Percentiles rank a stretch among this genome's conserved stretches.
Conservation (phyloP, 73 alveolate species). For the Tetrahymena elliotti region DNA sequence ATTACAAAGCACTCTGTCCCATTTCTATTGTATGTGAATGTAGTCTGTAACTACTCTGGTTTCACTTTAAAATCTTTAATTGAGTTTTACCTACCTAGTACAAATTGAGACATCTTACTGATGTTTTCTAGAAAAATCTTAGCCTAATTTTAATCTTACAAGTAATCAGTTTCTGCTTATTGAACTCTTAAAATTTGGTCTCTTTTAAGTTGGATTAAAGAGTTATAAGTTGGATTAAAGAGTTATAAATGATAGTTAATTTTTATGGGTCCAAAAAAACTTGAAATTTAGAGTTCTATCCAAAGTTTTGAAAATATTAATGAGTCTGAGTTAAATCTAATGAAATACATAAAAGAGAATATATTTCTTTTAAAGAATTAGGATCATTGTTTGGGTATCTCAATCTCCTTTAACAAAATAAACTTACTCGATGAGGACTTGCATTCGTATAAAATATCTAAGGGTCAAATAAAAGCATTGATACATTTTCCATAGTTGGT, state of each 20-base stretch:
- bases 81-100: background rate
- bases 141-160: background rate
- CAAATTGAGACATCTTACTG: background rate
- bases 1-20: background rate
- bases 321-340: background rate
- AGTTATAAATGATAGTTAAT: background rate
- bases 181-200: background rate
- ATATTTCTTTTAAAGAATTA: background rate
- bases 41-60: background rate
- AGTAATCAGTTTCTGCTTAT: background rate
- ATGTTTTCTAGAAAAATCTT: background rate
- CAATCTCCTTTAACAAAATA: background rate
- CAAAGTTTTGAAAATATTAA: background rate
- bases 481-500: background rate
- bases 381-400: background rate
- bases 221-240: background rate
- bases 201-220: background rate
- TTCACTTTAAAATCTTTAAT: background rate
- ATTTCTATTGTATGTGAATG: background rate
- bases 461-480: background rate
- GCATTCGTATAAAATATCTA: background rate
- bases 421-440: background rate
- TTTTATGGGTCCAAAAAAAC: background rate
- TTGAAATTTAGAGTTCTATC: background rate
- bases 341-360: background rate